Evolutionary conservation across 306 rosid genomes (phyloP).

Genomic region (Argentina anserina): DNA sequence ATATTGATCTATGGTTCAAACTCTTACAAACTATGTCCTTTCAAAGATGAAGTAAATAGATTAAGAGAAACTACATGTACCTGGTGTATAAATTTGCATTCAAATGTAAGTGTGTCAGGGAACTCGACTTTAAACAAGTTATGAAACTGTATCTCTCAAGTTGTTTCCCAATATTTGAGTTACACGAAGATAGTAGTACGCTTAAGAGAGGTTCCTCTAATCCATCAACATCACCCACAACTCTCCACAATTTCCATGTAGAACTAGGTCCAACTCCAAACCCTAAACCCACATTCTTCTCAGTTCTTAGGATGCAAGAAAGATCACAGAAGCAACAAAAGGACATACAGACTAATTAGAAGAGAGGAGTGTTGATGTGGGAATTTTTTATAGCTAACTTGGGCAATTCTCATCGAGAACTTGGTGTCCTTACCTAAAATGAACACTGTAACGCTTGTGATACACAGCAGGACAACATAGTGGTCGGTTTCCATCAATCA

Average conservation of each 20-base stretch:
- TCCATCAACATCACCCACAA: background rate
- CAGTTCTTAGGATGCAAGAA: background rate
- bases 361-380: background rate
- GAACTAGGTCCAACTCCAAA: background rate
- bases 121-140: background rate
- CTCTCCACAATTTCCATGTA: background rate
- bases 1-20: conserved; percentile 18
- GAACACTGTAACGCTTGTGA: background rate
- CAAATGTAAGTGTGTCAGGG: too few species aligned
- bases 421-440: background rate
- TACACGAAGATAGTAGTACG: background rate
- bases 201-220: background rate
- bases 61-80: too few species aligned
- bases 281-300: background rate
- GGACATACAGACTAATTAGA: background rate
- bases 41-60: too few species aligned
- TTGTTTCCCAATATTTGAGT: background rate
- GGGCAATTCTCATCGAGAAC: background rate
- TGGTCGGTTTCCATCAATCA: background rate
- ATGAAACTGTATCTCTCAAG: background rate
- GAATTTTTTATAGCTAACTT: background rate
- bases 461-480: background rate
- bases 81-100: background rate
- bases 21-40: too few species aligned
- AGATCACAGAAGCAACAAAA: background rate